Evolutionary conservation across 306 rosid genomes (phyloP), one percentile per base, ranked within the genome.

Genomic region (Cucurbita pepo): DNA sequence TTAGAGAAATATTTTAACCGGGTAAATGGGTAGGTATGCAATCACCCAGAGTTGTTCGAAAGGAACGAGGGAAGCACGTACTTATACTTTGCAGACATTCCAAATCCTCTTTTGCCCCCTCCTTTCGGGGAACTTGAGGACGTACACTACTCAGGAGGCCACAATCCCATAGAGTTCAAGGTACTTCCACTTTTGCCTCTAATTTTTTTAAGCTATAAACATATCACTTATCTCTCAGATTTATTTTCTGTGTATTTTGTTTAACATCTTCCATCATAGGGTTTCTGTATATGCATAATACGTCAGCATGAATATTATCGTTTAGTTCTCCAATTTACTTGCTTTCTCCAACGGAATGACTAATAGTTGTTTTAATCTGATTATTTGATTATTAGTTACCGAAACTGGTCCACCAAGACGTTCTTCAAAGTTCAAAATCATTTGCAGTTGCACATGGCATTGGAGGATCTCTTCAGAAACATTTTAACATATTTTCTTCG

Each of bases 51-150:
- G 79, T 82, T 91, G 88, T 94, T 94, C 45, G 99, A 94, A 79
- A 94, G 99, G 82, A 89, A 87, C 60, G 99, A 94, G 84, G 99
- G 99, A 84, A 89, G 85, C 81, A 86, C 96, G 11, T 94, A 80
- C 87, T 81, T 89, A 34, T 81, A 87, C 86, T 94, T 94, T 74
- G 91, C 94, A 47, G 88, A 79, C 67, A 82, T 94, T 72, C 89
- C 99, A 7, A 86, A 89, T 81, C 79, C 97, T 77, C 97, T 94
- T 78, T 79, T 84, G 76, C 95, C 96, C 21, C 86, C 99, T 51
- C 99, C 96, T 38, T 94, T 94, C 84, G 99, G 99, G 80, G 99
- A 94, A 79, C 77, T 86, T 81, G 99, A 94, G 81, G 97, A 94
- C 0, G 81, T 94, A n/a, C 85, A 89, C 79, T 94, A 91, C 79